phyloP scores from a whole-genome alignment of 1,284 basidiomycete species.

The Jaminaea rosea region DNA sequence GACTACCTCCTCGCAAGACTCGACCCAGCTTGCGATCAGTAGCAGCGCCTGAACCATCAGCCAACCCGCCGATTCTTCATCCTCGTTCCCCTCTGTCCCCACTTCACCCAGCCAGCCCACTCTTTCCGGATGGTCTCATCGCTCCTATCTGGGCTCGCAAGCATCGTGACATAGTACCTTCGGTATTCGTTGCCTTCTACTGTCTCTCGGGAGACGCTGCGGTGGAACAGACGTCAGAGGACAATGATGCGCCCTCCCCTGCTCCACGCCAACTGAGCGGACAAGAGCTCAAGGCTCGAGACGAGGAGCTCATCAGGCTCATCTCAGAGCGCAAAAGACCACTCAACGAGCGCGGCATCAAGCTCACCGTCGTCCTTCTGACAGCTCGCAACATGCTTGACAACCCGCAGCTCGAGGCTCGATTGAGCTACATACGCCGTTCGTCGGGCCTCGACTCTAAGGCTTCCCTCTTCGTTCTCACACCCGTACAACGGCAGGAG shows the following conservation, averaged over 20 bases:
- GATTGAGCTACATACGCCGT: constrained; percentile 74
- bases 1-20: constrained; percentile 78
- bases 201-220: constrained; percentile 52
- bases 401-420: constrained; percentile 63
- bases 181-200: constrained; percentile 82
- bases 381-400: constrained; percentile 63
- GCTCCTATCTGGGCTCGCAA: constrained; percentile 96
- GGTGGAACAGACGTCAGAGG: constrained; percentile 2
- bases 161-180: constrained; percentile 78
- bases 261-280: not conserved
- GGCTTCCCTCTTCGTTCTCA: constrained; percentile 85
- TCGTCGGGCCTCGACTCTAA: constrained; percentile 80
- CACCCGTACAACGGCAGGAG: constrained; percentile 72
- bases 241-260: not conserved
- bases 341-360: constrained; percentile 76
- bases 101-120: constrained; percentile 71
- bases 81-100: constrained; percentile 81
- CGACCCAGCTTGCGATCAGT: constrained; percentile 49
- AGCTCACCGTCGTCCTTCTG: constrained; percentile 87
- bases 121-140: constrained; percentile 87
- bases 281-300: constrained; percentile 49
- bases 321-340: constrained; percentile 68
- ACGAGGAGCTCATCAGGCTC: constrained; percentile 58
- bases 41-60: constrained; percentile 6
- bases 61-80: constrained; percentile 9